Evolutionary conservation across 306 rosid species (phyloP).

Genomic region (Begonia masoniana): DNA sequence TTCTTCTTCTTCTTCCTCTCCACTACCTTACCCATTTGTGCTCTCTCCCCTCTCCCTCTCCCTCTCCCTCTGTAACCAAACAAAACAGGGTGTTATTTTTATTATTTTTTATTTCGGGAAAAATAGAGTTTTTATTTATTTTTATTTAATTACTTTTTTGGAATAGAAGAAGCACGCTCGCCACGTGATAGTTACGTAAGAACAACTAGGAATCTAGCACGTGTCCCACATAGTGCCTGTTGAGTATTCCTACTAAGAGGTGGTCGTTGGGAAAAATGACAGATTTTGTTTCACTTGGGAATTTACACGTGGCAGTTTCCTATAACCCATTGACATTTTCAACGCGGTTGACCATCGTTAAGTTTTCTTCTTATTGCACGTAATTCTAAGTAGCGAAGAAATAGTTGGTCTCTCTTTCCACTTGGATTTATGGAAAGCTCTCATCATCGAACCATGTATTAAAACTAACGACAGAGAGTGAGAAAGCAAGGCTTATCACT

Average conservation of each 20-base stretch:
- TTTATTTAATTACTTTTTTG: conserved; percentile 2
- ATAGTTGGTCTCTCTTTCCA: background rate
- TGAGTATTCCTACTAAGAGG: background rate
- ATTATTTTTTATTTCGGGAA: conserved; percentile 6
- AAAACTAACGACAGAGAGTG: no score
- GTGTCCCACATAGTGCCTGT: background rate
- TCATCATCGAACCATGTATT: no score
- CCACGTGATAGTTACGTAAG: conserved; percentile 22
- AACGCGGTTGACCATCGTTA: no score
- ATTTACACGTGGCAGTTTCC: no score
- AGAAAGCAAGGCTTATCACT: no score
- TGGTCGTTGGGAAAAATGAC: background rate
- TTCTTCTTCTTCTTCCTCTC: conserved; percentile 70
- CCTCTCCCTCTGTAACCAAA: conserved; percentile 21
- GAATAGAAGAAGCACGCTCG: conserved; percentile 12
- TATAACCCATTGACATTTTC: background rate
- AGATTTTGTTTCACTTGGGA: conserved; percentile 11
- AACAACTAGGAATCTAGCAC: conserved; percentile 6
- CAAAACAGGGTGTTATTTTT: conserved; percentile 32
- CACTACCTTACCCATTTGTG: conserved; percentile 58
- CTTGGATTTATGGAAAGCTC: no score
- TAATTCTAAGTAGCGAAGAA: no score
- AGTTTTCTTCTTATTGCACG: no score
- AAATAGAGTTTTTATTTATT: background rate
- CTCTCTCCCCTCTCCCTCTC: conserved; percentile 17